phyloP scores from a whole-genome alignment of 2,329 filamentous ascomycete genomes.

The Cytospora piceae region DNA sequence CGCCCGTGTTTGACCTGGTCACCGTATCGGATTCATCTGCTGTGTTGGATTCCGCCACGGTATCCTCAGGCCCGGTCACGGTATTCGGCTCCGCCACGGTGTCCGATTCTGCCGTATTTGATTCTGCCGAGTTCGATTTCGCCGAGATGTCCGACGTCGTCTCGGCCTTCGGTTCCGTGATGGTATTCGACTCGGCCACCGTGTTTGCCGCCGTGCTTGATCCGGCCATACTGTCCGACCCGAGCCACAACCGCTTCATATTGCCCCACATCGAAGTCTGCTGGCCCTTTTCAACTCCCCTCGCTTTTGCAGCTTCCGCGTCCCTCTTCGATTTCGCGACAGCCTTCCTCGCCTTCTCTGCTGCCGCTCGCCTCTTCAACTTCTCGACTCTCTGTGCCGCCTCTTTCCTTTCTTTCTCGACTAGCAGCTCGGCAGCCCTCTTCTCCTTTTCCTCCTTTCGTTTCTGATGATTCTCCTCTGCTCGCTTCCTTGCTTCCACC shows the following conservation, averaged over 20 bases:
- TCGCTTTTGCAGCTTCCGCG: neutral
- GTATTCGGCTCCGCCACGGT: neutral
- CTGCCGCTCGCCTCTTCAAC: neutral
- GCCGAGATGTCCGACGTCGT: too few species aligned
- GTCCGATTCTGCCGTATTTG: neutral
- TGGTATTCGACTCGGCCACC: neutral
- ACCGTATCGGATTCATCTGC: neutral
- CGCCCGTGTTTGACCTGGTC: neutral
- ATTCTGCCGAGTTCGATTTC: too few species aligned
- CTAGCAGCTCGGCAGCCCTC: neutral
- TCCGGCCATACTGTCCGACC: neutral
- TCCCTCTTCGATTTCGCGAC: neutral
- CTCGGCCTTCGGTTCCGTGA: neutral
- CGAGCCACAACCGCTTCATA: neutral
- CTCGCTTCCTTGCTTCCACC: too few species aligned
- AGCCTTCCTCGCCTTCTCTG: neutral
- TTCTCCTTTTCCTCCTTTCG: neutral
- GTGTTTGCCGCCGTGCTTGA: neutral
- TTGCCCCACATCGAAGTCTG: neutral
- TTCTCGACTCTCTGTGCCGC: neutral
- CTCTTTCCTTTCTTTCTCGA: neutral
- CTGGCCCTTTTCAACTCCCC: neutral
- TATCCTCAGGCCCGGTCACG: neutral
- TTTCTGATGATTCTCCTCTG: neutral
- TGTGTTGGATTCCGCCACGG: neutral